phyloP scores from a whole-genome alignment of 1,284 basidiomycete species.

The Malassezia furfur region DNA sequence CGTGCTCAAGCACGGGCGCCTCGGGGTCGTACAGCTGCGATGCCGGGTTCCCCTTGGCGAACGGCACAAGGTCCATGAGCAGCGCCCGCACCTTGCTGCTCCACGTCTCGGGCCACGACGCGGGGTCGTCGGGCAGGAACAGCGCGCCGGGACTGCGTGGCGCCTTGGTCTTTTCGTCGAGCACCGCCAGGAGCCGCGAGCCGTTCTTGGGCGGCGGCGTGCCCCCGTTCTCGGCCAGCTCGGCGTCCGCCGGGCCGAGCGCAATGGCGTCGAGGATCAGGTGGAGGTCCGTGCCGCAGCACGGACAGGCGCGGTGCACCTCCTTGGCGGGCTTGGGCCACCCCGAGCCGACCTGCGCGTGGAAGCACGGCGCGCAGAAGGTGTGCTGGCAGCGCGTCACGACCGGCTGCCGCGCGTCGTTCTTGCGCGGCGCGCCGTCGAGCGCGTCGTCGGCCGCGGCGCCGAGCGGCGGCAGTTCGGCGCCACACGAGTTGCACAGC shows the following conservation, averaged over 20 bases:
- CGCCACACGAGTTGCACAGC: conserved; percentile 74
- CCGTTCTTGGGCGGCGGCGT: background rate
- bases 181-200: conserved; percentile 11
- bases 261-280: conserved; percentile 30
- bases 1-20: conserved; percentile 36
- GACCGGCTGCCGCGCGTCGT: conserved; percentile 39
- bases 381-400: conserved; percentile 88
- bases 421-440: conserved; percentile 53
- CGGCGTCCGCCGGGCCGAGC: conserved; percentile 23
- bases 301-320: conserved; percentile 55
- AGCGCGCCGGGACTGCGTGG: background rate
- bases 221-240: background rate
- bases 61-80: conserved; percentile 37
- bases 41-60: conserved; percentile 37
- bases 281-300: conserved; percentile 54
- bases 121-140: conserved; percentile 7
- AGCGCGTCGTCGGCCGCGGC: conserved; percentile 49
- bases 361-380: conserved; percentile 53
- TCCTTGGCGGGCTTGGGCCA: conserved; percentile 20
- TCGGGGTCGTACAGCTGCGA: conserved; percentile 33
- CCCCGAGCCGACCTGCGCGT: conserved; percentile 30
- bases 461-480: conserved; percentile 55
- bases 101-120: conserved; percentile 10
- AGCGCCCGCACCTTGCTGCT: conserved; percentile 43
- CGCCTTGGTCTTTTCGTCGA: conserved; percentile 17